Evolutionary conservation across 1,139 yeast genomes (phyloP).

Genomic region (Scheffersomyces segobiensis): DNA sequence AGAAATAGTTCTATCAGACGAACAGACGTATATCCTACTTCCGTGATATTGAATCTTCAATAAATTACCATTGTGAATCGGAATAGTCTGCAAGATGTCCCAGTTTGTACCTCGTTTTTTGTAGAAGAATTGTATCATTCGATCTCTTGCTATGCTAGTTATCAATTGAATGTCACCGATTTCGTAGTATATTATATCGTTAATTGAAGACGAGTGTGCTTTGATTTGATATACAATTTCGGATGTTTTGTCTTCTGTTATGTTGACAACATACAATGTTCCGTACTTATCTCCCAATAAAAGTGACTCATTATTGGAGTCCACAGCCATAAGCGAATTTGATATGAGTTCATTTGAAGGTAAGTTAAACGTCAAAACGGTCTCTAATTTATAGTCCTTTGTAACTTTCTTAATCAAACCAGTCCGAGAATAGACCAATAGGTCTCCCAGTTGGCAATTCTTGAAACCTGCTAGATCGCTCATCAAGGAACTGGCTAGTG

Average conservation of each 20-base stretch:
- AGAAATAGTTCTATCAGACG: conserved; percentile 60
- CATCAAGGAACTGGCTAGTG: conserved; percentile 35
- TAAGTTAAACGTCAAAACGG: conserved; percentile 18
- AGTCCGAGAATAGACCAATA: conserved; percentile 40
- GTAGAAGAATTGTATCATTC: conserved; percentile 58
- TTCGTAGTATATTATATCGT: conserved; percentile 39
- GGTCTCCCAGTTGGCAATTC: conserved; percentile 23
- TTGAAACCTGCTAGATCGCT: conserved; percentile 41
- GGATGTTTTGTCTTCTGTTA: conserved; percentile 11
- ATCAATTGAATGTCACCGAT: conserved; percentile 25
- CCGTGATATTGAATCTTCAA: conserved; percentile 33
- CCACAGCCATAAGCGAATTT: conserved; percentile 30
- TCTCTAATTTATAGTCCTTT: conserved; percentile 10
- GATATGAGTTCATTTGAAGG: conserved; percentile 27
- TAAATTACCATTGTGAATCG: conserved; percentile 58
- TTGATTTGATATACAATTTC: conserved; percentile 23
- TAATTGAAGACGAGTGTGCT: conserved; percentile 53
- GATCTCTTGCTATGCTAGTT: conserved; percentile 55
- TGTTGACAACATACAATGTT: conserved; percentile 24
- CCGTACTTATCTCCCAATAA: conserved; percentile 53
- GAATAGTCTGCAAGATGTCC: conserved; percentile 57
- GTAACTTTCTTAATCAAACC: conserved; percentile 35
- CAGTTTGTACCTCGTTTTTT: conserved; percentile 26
- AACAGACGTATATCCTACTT: conserved; percentile 47
- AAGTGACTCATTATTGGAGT: conserved; percentile 21